Percentiles rank a stretch among this genome's conserved stretches.
phyloP scores from a whole-genome alignment of 306 rosid species.

The Cucurbita pepo region DNA sequence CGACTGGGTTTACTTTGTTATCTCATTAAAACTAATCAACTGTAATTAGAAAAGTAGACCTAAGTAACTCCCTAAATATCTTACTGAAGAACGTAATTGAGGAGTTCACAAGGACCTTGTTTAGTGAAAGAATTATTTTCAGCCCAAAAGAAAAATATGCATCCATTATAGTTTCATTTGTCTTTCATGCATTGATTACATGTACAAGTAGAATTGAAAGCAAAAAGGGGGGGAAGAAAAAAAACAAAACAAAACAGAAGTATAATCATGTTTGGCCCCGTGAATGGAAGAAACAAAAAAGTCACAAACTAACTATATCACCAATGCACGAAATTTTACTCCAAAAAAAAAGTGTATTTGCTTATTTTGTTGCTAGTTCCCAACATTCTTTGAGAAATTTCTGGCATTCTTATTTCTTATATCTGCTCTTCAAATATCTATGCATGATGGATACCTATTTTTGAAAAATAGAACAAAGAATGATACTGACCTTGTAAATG shows the following conservation, averaged over 20 bases:
- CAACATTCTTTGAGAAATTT: neutral
- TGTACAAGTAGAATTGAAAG: no score
- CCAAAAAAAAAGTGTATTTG: neutral
- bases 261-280: no score
- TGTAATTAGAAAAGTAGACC: neutral
- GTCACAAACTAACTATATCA: no score
- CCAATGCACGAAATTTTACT: neutral
- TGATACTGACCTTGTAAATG: slow-evolving; percentile 63
- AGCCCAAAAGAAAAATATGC: neutral
- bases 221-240: no score
- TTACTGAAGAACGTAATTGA: neutral
- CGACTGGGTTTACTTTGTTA: neutral
- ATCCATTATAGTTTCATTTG: neutral
- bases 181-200: neutral
- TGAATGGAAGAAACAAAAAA: no score
- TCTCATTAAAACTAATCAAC: neutral
- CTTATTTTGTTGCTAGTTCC: neutral
- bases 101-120: neutral
- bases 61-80: neutral
- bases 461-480: neutral
- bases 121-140: neutral
- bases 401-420: neutral
- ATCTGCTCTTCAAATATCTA: neutral
- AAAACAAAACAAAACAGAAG: no score
- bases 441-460: neutral